Percentiles rank a stretch among this genome's conserved stretches.
These are phyloP conservation scores for Paramecium octaurelia DNA, from an alignment of 73 alveolate genomes.

Conservation along the genomic window DNA sequence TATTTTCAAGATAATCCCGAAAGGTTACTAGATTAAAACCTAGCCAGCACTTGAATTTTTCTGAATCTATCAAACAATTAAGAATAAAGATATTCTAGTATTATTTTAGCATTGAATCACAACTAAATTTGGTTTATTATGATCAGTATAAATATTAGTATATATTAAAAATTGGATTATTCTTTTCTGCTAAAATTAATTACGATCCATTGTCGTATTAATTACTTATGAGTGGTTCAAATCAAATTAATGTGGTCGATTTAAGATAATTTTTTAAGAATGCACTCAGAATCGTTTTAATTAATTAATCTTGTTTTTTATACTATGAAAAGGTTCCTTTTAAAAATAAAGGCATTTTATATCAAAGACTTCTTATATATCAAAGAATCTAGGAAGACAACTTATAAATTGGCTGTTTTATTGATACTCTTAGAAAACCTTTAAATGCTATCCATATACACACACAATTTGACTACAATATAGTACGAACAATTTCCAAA, in stretches of 20 bases:
- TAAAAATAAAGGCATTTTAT: background rate
- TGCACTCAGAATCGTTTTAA: background rate
- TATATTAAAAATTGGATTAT: too few species aligned
- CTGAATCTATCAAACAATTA: background rate
- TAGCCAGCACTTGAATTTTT: background rate
- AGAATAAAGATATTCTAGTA: background rate
- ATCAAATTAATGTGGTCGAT: background rate
- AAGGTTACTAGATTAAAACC: background rate
- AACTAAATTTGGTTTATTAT: background rate
- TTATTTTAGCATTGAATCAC: background rate
- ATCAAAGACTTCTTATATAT: background rate
- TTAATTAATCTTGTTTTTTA: background rate
- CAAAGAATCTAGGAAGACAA: background rate
- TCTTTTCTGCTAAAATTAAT: background rate
- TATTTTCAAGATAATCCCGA: background rate
- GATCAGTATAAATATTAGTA: background rate
- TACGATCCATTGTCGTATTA: background rate
- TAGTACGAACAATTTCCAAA: background rate
- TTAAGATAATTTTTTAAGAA: background rate
- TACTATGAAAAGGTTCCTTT: background rate
- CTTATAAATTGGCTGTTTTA: background rate
- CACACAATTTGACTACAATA: background rate
- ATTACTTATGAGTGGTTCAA: background rate
- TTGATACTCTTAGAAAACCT: background rate
- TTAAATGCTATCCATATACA: background rate